Base-by-base conservation (phyloP, 108 stramenopile species). In the Aurantiochytrium sp. region DNA sequence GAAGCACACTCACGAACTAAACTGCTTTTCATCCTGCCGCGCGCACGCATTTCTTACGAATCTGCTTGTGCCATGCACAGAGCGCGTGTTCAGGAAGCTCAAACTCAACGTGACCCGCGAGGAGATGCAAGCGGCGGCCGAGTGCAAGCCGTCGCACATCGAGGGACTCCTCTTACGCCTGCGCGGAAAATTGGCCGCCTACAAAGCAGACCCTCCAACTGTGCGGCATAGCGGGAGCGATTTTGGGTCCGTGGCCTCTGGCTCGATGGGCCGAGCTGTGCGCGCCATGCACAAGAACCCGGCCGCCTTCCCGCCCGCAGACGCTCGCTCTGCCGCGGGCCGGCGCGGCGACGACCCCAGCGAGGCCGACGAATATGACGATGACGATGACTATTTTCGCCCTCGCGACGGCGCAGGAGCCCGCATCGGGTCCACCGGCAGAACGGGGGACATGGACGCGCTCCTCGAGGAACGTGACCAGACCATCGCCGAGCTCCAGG, bases 91-190 rank as follows among this genome's bases (percentile, higher is more conserved):
- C 6, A 8, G 37, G 36, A 48, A 45, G 4, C 21, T 88, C 17
- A 86, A 86, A 65, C 53, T 88, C 41, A 34, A 12, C 24, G 19
- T 88, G 37, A 55, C 89, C 2, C 87, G 55, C 55, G 32, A 68
- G 0, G 92, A 92, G 41, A 81, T 94, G 55, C 93, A 94, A 32
- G 90, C 87, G 17, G 54, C 92, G 17, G 90, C 69, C 15, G 87
- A 90, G 36, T 90, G 92, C 50, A 90, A 89, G 41, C 88, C 93
- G 0, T 92, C 90, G n/a, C 91, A 86, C n/a, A 81, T 94, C 37
- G 94, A 94, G 68, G 2, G 86, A 37, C 50, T 93, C 17, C 55
- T 94, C 34, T 55, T 93, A 54, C 31, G 41, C 4, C 42, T 94
- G 53, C 93, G 93, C 73, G 69, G 86, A 31, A 91, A 92, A 31